These are phyloP conservation scores for Strobilomyces dryophilus DNA, from an alignment of 768 basidiomycete species.

Conservation along the genomic window DNA sequence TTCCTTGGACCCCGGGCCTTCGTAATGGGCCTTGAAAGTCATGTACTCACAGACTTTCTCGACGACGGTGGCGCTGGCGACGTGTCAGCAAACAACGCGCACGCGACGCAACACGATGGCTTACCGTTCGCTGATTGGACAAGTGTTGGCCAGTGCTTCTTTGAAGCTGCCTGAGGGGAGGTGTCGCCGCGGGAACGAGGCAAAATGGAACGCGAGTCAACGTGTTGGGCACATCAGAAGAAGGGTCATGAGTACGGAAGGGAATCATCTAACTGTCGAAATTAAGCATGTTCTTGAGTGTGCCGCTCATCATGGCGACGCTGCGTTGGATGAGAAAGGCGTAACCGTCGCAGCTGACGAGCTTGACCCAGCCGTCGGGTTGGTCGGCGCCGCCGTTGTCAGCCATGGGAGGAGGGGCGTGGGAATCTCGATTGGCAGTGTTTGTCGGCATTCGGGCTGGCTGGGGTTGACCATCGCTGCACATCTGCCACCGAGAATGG, in stretches of 20 bases:
- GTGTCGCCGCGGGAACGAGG: slow-evolving; percentile 7
- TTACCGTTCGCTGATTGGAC: slow-evolving; percentile 69
- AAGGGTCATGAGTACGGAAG: slow-evolving; percentile 6
- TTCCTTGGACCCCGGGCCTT: slow-evolving; percentile 64
- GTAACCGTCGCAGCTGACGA: slow-evolving; percentile 76
- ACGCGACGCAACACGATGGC: slow-evolving; percentile 13
- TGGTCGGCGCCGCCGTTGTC: slow-evolving; percentile 10
- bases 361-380: slow-evolving; percentile 63
- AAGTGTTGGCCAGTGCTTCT: slow-evolving; percentile 69
- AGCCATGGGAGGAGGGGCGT: slow-evolving; percentile 20
- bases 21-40: slow-evolving; percentile 77
- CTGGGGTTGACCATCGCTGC: slow-evolving; percentile 12
- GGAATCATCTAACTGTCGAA: slow-evolving; percentile 48
- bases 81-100: neutral
- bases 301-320: slow-evolving; percentile 75
- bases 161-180: slow-evolving; percentile 57
- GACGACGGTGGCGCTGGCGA: slow-evolving; percentile 58
- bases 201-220: slow-evolving; percentile 6
- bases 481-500: slow-evolving; percentile 25
- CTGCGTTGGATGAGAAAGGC: slow-evolving; percentile 74
- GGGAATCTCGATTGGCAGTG: slow-evolving; percentile 11
- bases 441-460: slow-evolving; percentile 14
- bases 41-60: slow-evolving; percentile 92
- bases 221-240: slow-evolving; percentile 7
- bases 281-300: slow-evolving; percentile 77